Conservation (phyloP, 225 moss, liverwort and hornwort genomes). For the Pseudoscleropodium purum region DNA sequence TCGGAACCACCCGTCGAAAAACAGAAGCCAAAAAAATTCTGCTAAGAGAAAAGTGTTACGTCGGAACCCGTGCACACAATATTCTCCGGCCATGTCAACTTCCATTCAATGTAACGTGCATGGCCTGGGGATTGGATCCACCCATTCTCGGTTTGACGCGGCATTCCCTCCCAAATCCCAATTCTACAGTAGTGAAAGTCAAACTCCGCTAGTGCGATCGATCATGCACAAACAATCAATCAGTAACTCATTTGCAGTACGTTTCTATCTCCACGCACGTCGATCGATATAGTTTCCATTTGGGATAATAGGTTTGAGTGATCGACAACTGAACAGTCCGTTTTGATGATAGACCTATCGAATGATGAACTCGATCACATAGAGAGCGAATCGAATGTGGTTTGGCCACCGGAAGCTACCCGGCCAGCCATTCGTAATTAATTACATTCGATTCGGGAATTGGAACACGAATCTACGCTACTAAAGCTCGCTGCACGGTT, state of each 20-base stretch:
- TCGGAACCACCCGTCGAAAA: neutral
- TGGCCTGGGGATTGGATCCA: constrained; percentile 3
- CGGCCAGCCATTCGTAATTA: neutral
- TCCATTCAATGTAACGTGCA: neutral
- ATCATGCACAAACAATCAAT: neutral
- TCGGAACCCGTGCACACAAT: neutral
- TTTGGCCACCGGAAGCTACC: neutral
- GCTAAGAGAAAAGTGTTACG: neutral
- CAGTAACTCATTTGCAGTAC: neutral
- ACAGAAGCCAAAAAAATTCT: neutral
- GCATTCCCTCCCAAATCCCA: neutral
- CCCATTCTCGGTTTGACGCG: neutral
- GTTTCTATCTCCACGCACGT: neutral
- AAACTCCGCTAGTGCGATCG: neutral
- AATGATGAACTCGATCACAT: neutral
- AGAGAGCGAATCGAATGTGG: neutral
- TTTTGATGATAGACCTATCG: neutral
- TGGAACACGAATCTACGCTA: neutral
- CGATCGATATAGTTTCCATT: neutral
- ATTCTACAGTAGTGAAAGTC: neutral
- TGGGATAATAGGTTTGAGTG: neutral
- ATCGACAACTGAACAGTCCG: neutral
- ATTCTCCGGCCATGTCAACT: neutral
- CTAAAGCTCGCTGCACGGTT: neutral
- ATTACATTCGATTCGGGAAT: neutral